Evolutionary conservation across 768 basidiomycete species (phyloP).

Genomic region (Agrocybe chaxingu): DNA sequence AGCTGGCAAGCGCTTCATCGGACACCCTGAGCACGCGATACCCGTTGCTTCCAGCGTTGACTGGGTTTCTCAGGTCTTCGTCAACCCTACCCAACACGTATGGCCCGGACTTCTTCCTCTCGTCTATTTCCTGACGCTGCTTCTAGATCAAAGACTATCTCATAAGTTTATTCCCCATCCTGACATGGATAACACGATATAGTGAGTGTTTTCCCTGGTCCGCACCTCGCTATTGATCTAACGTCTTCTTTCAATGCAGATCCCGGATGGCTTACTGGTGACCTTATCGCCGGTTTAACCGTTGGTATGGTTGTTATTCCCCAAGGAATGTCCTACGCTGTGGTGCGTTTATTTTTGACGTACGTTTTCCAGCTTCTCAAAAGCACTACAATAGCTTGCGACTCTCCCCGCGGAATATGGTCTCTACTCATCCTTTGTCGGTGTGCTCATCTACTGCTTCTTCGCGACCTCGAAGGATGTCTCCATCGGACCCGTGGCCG

Average conservation of each 20-base stretch:
- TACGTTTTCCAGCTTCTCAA: not conserved
- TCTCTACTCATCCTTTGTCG: conserved; percentile 91
- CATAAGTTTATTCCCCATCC: conserved; percentile 74
- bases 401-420: conserved; percentile 86
- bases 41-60: conserved; percentile 58
- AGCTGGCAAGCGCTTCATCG: conserved; percentile 55
- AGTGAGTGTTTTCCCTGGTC: conserved; percentile 43
- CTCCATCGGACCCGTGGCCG: conserved; percentile 98
- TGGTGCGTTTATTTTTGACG: conserved; percentile 33
- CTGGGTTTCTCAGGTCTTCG: conserved; percentile 41
- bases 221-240: not conserved
- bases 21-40: conserved; percentile 55
- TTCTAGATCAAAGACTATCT: conserved; percentile 63
- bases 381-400: conserved; percentile 56
- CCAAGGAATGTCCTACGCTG: conserved; percentile 88
- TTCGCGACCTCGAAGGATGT: conserved; percentile 99
- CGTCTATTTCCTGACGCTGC: conserved; percentile 5
- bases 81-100: conserved; percentile 50
- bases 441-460: conserved; percentile 81
- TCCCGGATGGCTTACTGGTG: conserved; percentile 78
- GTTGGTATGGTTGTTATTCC: conserved; percentile 96
- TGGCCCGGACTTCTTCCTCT: conserved; percentile 1
- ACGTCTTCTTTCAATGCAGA: conserved; percentile 36
- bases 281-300: conserved; percentile 87
- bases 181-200: conserved; percentile 84